Percentiles rank a stretch among this genome's conserved stretches.
Conservation (phyloP, 2,329 filamentous ascomycete species). For the Septoria petroselini region DNA sequence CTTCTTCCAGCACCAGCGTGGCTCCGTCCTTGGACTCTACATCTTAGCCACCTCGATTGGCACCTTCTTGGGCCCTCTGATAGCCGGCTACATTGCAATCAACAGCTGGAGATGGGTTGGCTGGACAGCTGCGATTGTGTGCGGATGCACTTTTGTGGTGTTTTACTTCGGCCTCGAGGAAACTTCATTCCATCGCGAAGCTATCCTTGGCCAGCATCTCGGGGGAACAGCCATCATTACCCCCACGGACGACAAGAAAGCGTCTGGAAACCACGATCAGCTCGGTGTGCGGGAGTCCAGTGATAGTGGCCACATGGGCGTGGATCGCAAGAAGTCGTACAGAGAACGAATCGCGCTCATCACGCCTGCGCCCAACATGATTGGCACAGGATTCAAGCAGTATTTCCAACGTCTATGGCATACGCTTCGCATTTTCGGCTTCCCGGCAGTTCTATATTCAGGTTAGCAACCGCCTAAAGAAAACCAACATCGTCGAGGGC, state of each 20-base stretch:
- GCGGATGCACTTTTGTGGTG: constrained; percentile 47
- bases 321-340: constrained; percentile 48
- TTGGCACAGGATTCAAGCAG: constrained; percentile 54
- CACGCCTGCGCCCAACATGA: constrained; percentile 55
- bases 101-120: constrained; percentile 56
- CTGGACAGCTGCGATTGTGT: constrained; percentile 52
- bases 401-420: constrained; percentile 54
- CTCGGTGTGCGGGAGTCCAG: constrained; percentile 9
- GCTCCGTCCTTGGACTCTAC: constrained; percentile 54
- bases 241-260: constrained; percentile 22
- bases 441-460: constrained; percentile 57
- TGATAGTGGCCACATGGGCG: constrained; percentile 12
- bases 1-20: constrained; percentile 58
- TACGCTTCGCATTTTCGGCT: constrained; percentile 56
- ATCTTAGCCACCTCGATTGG: constrained; percentile 56
- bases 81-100: constrained; percentile 52
- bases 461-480: too few relatives aligned
- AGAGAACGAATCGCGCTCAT: constrained; percentile 56
- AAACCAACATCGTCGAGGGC: too few relatives aligned
- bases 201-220: constrained; percentile 37
- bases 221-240: constrained; percentile 6
- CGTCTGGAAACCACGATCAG: background rate
- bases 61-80: constrained; percentile 55
- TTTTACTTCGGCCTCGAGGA: constrained; percentile 55
- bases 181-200: constrained; percentile 49